Conservation (phyloP, 2,329 filamentous ascomycete species). For the Exophiala lecanii-corni region DNA sequence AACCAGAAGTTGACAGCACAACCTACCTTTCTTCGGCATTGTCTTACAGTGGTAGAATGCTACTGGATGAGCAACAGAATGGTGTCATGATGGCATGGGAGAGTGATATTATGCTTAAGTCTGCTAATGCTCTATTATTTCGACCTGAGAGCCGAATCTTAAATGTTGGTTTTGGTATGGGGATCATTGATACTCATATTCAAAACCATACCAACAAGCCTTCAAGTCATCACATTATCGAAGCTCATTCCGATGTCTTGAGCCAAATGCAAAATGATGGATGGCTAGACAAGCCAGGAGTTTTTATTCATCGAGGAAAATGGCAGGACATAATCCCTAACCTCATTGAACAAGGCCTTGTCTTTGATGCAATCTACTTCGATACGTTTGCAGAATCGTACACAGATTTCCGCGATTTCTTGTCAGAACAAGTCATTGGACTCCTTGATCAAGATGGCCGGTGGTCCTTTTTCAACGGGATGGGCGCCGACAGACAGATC, state of each 20-base stretch:
- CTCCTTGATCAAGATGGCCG: slow-evolving; percentile 62
- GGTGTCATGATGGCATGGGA: slow-evolving; percentile 96
- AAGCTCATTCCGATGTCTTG: slow-evolving; percentile 76
- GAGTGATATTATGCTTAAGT: slow-evolving; percentile 75
- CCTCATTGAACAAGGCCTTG: slow-evolving; percentile 62
- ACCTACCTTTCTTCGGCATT: slow-evolving; percentile 63
- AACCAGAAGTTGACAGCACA: slow-evolving; percentile 18
- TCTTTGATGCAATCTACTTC: slow-evolving; percentile 90
- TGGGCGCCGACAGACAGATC: slow-evolving; percentile 85
- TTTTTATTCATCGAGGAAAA: slow-evolving; percentile 61
- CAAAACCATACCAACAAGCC: slow-evolving; percentile 56
- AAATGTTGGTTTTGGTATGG: slow-evolving; percentile 89
- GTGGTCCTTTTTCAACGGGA: slow-evolving; percentile 65
- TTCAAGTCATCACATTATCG: slow-evolving; percentile 73
- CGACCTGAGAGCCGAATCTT: slow-evolving; percentile 63
- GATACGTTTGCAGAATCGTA: slow-evolving; percentile 98
- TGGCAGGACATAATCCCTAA: slow-evolving; percentile 78
- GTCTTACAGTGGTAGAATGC: slow-evolving; percentile 60
- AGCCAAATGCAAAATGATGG: slow-evolving; percentile 62
- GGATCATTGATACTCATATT: slow-evolving; percentile 77
- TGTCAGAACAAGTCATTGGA: slow-evolving; percentile 78
- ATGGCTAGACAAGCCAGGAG: slow-evolving; percentile 59
- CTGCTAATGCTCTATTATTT: slow-evolving; percentile 63
- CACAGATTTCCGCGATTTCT: slow-evolving; percentile 75
- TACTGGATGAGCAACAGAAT: slow-evolving; percentile 71